A percentile compares a stretch with the other conserved stretches of the same genome.
phyloP scores from a whole-genome alignment of 139 green algal species.

The Parachlorella kessleri region DNA sequence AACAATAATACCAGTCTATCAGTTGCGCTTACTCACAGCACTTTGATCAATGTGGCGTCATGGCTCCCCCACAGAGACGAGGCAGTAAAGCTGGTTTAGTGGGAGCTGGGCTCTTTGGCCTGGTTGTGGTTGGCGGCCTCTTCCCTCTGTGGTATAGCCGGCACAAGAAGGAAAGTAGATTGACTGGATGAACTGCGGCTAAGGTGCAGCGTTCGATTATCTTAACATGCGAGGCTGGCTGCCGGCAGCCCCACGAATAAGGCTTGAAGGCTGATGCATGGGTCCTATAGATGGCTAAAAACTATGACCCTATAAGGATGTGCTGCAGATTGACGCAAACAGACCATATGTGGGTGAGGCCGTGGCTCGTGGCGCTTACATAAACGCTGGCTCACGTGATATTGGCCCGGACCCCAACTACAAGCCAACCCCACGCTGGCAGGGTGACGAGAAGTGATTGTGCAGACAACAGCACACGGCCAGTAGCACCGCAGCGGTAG shows the following conservation, averaged over 20 bases:
- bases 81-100: background rate
- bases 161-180: background rate
- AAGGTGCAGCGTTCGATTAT: too few relatives aligned
- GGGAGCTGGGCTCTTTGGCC: background rate
- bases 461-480: background rate
- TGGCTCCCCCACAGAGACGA: background rate
- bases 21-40: too few relatives aligned
- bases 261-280: too few relatives aligned
- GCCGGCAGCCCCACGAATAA: too few relatives aligned
- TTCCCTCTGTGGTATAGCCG: background rate
- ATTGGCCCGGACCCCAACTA: conserved; percentile 50
- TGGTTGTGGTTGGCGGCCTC: background rate
- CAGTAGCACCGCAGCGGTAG: background rate
- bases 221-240: too few relatives aligned
- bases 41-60: too few relatives aligned
- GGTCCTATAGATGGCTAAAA: too few relatives aligned
- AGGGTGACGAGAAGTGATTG: background rate
- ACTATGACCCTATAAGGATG: too few relatives aligned
- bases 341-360: conserved; percentile 18
- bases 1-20: too few relatives aligned
- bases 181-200: too few relatives aligned
- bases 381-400: conserved; percentile 67
- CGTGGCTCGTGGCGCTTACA: conserved; percentile 64
- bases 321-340: background rate
- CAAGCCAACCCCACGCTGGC: background rate